Conservation (phyloP, 73 alveolate species). For the Tetrahymena thermophila region DNA sequence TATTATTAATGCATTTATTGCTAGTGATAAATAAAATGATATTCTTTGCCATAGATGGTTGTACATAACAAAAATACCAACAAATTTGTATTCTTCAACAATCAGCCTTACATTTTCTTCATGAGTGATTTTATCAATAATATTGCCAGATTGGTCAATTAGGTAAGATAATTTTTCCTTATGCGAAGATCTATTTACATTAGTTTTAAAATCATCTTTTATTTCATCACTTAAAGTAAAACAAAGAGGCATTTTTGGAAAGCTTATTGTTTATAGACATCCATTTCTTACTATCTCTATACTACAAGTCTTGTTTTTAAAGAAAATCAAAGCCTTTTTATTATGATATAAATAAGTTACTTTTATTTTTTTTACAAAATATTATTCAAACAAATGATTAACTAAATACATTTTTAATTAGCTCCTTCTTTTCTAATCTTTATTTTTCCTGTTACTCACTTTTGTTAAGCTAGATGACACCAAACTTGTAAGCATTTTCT, state of each 20-base stretch:
- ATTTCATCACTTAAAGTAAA: slow-evolving; percentile 47
- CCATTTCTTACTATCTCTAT: slow-evolving; percentile 56
- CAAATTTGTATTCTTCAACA: background rate
- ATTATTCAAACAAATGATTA: background rate
- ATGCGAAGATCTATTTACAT: slow-evolving; percentile 47
- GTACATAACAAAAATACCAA: background rate
- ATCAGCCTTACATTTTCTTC: slow-evolving; percentile 3
- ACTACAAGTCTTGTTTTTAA: slow-evolving; percentile 38
- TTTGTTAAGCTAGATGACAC: background rate
- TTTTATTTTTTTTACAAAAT: background rate
- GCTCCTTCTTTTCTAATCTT: background rate
- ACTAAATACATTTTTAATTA: background rate
- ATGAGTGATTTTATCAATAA: slow-evolving; percentile 51
- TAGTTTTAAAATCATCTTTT: slow-evolving; percentile 46
- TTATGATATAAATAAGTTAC: slow-evolving; percentile 2
- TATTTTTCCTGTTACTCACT: background rate
- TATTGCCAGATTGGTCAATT: slow-evolving; percentile 48
- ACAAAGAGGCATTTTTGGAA: slow-evolving; percentile 62
- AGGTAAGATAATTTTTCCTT: slow-evolving; percentile 49
- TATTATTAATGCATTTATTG: background rate
- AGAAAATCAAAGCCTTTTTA: slow-evolving; percentile 53
- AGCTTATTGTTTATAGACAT: slow-evolving; percentile 45
- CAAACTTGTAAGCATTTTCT: background rate
- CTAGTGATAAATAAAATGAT: background rate
- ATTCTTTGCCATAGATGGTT: background rate